Evolutionary conservation across 257 asterid genomes (phyloP).

Genomic region (Solanum bulbocastanum): DNA sequence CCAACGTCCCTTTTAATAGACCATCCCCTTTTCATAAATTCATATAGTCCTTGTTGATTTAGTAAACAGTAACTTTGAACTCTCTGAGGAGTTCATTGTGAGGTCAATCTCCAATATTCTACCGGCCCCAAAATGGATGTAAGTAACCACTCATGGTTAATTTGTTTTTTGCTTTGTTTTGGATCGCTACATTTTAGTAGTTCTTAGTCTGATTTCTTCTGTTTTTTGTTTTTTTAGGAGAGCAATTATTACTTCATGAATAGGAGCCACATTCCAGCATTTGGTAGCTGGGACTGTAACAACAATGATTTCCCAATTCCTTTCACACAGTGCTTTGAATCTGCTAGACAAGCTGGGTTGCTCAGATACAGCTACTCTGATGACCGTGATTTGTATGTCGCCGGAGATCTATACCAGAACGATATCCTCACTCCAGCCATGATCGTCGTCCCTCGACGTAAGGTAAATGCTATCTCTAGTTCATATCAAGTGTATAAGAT

Average conservation of each 20-base stretch:
- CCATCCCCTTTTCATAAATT: neutral
- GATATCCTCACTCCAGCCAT: constrained; percentile 59
- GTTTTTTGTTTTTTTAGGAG: neutral
- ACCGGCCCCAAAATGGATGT: neutral
- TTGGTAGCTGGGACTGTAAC: constrained; percentile 83
- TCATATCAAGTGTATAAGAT: too few relatives aligned
- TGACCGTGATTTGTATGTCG: constrained; percentile 67
- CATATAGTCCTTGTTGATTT: neutral
- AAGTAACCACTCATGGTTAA: neutral
- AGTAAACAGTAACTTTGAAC: neutral
- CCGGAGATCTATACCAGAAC: constrained; percentile 63
- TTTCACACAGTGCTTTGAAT: constrained; percentile 70
- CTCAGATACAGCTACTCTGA: constrained; percentile 35
- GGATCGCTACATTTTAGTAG: neutral
- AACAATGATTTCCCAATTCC: constrained; percentile 37
- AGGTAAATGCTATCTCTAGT: neutral
- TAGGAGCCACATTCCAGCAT: constrained; percentile 67
- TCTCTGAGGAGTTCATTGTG: neutral
- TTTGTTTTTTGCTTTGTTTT: too few relatives aligned
- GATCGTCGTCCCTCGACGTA: constrained; percentile 64
- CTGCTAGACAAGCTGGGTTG: constrained; percentile 42
- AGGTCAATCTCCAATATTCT: neutral
- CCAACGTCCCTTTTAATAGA: neutral
- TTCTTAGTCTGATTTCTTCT: neutral
- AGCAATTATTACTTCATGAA: neutral